A percentile compares a stretch with the other conserved stretches of the same genome.
Evolutionary conservation across 2,329 filamentous ascomycete species (phyloP).

Genomic region (Pseudovirgaria hyperparasitica): DNA sequence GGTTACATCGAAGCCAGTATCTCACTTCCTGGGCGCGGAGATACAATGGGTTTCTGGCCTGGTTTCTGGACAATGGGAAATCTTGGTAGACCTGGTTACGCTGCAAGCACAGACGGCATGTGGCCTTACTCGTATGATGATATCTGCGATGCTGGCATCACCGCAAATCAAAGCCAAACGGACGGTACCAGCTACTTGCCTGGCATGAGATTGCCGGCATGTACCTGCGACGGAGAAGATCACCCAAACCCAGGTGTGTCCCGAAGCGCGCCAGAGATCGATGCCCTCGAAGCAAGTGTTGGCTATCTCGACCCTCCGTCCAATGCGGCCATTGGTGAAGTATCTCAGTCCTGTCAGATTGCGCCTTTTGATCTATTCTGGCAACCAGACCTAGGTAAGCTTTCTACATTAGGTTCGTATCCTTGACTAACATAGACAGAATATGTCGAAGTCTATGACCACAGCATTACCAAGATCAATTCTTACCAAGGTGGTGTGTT

Average conservation of each 20-base stretch:
- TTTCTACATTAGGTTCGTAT: conserved; percentile 1
- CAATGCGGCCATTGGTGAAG: conserved; percentile 43
- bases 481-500: conserved; percentile 40
- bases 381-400: conserved; percentile 41
- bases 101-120: conserved; percentile 39
- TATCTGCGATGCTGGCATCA: conserved; percentile 57
- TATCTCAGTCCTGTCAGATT: conserved; percentile 54
- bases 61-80: conserved; percentile 44
- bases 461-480: conserved; percentile 36
- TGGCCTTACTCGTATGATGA: conserved; percentile 54
- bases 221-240: conserved; percentile 50
- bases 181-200: conserved; percentile 56
- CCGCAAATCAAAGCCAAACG: conserved; percentile 54
- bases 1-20: conserved; percentile 40
- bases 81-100: conserved; percentile 39
- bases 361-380: conserved; percentile 62
- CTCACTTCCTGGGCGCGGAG: conserved; percentile 38
- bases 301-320: conserved; percentile 36
- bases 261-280: conserved; percentile 57
- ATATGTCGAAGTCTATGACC: conserved; percentile 53
- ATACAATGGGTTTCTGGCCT: conserved; percentile 38
- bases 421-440: conserved; percentile 25
- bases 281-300: conserved; percentile 58
- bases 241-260: conserved; percentile 54
- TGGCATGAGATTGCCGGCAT: conserved; percentile 57